Evolutionary conservation across 305 asterid genomes (phyloP), one percentile per base, ranked within the genome.

Genomic region (Fraxinus greggii): DNA sequence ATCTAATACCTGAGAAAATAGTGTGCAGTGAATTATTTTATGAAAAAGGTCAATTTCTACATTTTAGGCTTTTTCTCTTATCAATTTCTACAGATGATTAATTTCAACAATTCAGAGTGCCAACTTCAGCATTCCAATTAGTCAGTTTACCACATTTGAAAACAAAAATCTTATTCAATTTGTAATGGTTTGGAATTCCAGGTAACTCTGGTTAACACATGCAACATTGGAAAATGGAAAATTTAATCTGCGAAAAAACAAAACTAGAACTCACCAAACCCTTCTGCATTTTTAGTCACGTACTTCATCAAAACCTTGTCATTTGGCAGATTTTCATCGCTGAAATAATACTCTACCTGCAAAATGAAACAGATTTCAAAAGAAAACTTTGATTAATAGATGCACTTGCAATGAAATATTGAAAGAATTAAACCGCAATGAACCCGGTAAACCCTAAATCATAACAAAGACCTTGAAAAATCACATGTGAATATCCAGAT

Each of bases 341-440:
- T 89, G 87, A 95, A 92, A 90, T 95, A 95, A 86, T 92, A 95
- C 85, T 95, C 99, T 76, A 90, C 97, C 99, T 95, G 92, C 82
- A 90, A 83, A 79, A 75, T n/a, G 5, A 45, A 77, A 72, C n/a
- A 82, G 26, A 35, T 69, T 51, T 17, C 31, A 78, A 77, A 72
- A 31, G 73, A 59, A 61, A 8, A 78, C 74, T 17, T 29, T 29
- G 51, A 76, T 40, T 48, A 21, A 63, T 80, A 63, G 75, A 82
- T 33, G 80, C 69, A 28, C 54, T 31, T 10, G 15, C 19, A 26
- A 76, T 21, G 42, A 6, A 10, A 21, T 21, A 13, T 32, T 76
- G 73, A 19, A 33, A 79, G 32, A 72, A 79, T 54, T 29, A 81
- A 48, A 35, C 7, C 42, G 54, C 40, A 19, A 40, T 79, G 33